Base-by-base conservation (phyloP, 805 yeast species). In the Cyberlindnera maclurae region DNA sequence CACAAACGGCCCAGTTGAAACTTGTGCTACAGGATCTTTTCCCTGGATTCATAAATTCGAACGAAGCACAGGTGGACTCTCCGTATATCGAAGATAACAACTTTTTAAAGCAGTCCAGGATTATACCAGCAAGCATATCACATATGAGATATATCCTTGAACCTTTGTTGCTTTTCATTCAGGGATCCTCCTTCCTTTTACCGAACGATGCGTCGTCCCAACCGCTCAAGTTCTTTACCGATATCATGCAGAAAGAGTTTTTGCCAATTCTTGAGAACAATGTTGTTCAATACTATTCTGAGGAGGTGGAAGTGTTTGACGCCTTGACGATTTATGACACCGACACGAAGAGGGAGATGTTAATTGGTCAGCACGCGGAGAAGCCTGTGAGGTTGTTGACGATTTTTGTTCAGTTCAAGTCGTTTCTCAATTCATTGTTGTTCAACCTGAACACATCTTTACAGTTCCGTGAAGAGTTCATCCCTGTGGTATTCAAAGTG, bases 131-230 rank as follows among this genome's bases (percentile, higher is more conserved):
- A 3, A 78, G 77, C 51, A 71, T 87, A 12, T 78, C 82, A 59
- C 86, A 88, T 51, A 85, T 89, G 81, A 71, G 89, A 46, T 71
- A 83, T 5, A 71, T 88, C 12, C 59, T 86, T 35, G 95, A 83
- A 41, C 79, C 84, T 29, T 76, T 86, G 29, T 67, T 86, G 34
- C 62, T 77, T 11, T 86, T 85, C 52, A 65, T 77, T 18, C 79
- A 83, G 33, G 78, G 84, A 2, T 63, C 83, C 1, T 62, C 68
- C 10, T 50, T 67, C 3, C 51, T 70, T 4, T 57, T 72, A 10
- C 69, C 70, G 1, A 36, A 51, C 5, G 43, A 49, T 8, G 44
- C 51, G 3, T 4, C 22, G 3, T 47, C 48, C 13, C 53, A 58
- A n/a, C 67, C 70, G 7, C 51, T 40, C 17, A 18, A 51, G 7